Base-by-base conservation (phyloP, 768 basidiomycete species). In the Auricularia auricula-judae region DNA sequence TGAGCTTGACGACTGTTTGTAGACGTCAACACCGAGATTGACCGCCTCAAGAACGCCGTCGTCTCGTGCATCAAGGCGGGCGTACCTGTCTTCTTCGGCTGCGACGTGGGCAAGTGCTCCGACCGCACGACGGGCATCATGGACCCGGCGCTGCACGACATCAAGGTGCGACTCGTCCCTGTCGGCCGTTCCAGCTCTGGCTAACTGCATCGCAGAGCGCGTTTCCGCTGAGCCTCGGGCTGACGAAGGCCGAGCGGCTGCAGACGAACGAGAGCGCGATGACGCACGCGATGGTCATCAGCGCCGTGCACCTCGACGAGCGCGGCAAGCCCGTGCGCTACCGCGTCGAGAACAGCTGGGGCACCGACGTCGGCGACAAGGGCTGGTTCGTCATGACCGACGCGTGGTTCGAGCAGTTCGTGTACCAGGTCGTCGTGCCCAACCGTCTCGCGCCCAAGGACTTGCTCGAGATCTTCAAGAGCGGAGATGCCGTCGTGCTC, bases 311-410 rank as follows among this genome's bases (percentile, higher is more conserved):
- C 72, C 77, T 97, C 61, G 93, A 95, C 71, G 76, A 73, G 63
- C 72, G 74, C 2, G 92, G 91, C 62, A 84, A 82, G 65, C 87
- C 93, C 0, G 75, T 95, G 21, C 83, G 93, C n/a, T 98, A 93
- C 82, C 92, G 93, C 76, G 91, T 98, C 21, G 96, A 98, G 80
- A 98, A 98, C 78, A 89, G 87, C 3, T 98, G 96, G 96, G 90
- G 91, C 16, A 85, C 86, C 34, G 76, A 77, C 0, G 81, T 80
- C 0, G 89, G 93, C 33, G 80, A 93, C 68, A 86, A 93, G 69
- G 95, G 95, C 4, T 95, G 86, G 76, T 92, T 89, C 76, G 84
- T 96, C 70, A 95, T 96, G 93, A 91, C 86, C 61, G 89, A 91
- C 68, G 78, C 77, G 53, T 98, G 96, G 95, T 98, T 98, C 75